Conservation (phyloP, 768 basidiomycete genomes). For the Suillus brevipes region DNA sequence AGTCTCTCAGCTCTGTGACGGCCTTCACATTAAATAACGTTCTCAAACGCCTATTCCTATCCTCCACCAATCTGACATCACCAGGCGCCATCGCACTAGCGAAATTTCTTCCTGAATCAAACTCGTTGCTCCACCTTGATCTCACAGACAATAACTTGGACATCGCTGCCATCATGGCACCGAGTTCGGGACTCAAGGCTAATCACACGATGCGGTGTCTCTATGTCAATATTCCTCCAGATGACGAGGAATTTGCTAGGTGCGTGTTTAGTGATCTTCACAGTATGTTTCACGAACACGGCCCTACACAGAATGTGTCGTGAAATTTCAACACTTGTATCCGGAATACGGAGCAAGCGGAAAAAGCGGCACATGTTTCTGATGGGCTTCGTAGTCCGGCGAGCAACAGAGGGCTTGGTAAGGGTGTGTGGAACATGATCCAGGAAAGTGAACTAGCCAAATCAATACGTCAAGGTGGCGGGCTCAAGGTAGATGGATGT, state of each 20-base stretch:
- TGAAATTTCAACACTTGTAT: conserved; percentile 90
- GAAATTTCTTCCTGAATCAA: conserved; percentile 92
- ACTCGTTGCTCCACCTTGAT: conserved; percentile 87
- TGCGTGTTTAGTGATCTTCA: conserved; percentile 5
- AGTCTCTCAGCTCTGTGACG: no score
- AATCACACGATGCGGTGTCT: conserved; percentile 90
- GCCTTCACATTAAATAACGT: conserved; percentile 91
- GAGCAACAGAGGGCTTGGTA: conserved; percentile 57
- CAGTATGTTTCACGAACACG: conserved; percentile 24
- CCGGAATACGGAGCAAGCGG: conserved; percentile 90
- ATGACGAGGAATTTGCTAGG: conserved; percentile 78
- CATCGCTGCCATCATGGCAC: conserved; percentile 90
- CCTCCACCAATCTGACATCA: conserved; percentile 76
- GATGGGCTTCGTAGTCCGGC: conserved; percentile 23
- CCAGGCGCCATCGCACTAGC: conserved; percentile 92
- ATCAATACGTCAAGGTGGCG: conserved; percentile 53
- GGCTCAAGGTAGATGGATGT: conserved; percentile 55
- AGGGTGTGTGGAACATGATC: conserved; percentile 82
- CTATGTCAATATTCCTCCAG: conserved; percentile 89
- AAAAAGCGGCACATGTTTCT: conserved; percentile 32
- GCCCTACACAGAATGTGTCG: conserved; percentile 63
- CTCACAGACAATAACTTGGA: conserved; percentile 82
- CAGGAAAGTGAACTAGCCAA: conserved; percentile 82
- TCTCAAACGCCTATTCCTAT: conserved; percentile 90
- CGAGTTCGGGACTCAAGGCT: conserved; percentile 79